phyloP scores from a whole-genome alignment of 768 basidiomycete genomes.

The Lactarius quietus region DNA sequence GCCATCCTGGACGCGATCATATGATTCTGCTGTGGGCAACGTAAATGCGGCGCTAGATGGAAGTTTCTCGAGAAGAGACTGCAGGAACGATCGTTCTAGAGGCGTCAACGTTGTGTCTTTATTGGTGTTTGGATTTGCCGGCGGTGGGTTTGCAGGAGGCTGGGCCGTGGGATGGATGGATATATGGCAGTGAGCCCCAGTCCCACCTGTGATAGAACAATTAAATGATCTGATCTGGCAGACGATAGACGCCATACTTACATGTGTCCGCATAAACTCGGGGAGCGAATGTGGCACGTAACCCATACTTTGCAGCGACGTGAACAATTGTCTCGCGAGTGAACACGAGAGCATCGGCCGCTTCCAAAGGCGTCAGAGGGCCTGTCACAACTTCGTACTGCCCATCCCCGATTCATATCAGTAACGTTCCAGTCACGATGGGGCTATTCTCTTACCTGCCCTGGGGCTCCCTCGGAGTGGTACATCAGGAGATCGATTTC shows the following conservation, averaged over 20 bases:
- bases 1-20: constrained; percentile 60
- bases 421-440: not conserved
- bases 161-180: constrained; percentile 48
- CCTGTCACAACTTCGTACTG: constrained; percentile 70
- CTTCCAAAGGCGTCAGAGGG: constrained; percentile 59
- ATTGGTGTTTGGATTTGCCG: no score
- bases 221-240: not conserved
- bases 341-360: constrained; percentile 62
- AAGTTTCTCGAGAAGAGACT: constrained; percentile 55
- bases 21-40: constrained; percentile 58
- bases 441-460: constrained; percentile 45
- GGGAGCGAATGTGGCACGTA: constrained; percentile 66
- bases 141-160: no score
- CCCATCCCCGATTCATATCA: not conserved
- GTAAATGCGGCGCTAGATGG: constrained; percentile 57
- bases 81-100: constrained; percentile 57
- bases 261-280: constrained; percentile 44
- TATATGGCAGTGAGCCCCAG: constrained; percentile 59
- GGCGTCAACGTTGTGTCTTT: constrained; percentile 35
- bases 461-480: constrained; percentile 67
- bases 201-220: constrained; percentile 40
- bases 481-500: constrained; percentile 65
- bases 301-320: constrained; percentile 59
- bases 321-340: constrained; percentile 67
- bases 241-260: constrained; percentile 24